Conservation (phyloP, 176 grass and related monocot genomes). For the Elymus sibiricus region DNA sequence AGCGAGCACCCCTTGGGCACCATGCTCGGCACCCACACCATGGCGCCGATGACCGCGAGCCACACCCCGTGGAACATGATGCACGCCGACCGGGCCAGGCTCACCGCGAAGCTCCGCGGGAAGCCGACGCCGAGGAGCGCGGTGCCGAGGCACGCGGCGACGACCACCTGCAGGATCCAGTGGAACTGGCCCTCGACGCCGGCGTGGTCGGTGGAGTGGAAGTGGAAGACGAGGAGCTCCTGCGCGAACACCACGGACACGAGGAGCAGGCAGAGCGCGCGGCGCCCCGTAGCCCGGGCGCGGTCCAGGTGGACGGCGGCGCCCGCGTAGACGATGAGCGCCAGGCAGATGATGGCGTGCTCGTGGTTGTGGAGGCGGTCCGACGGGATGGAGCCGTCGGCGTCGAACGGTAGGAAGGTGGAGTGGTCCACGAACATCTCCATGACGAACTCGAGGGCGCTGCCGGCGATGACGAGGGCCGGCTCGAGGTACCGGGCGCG, state of each 20-base stretch:
- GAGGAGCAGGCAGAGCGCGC: conserved; percentile 35
- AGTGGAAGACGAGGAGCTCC: conserved; percentile 63
- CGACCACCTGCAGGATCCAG: conserved; percentile 67
- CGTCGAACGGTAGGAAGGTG: conserved; percentile 52
- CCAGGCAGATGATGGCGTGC: conserved; percentile 56
- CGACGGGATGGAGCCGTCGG: conserved; percentile 57
- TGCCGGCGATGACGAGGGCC: conserved; percentile 43
- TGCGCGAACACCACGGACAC: conserved; percentile 50
- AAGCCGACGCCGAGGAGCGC: conserved; percentile 44
- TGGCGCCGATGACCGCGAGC: conserved; percentile 58
- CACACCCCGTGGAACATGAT: conserved; percentile 67
- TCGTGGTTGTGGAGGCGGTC: conserved; percentile 72
- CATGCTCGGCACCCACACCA: conserved; percentile 54
- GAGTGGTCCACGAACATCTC: conserved; percentile 62
- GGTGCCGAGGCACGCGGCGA: conserved; percentile 46
- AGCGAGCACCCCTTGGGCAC: conserved; percentile 52
- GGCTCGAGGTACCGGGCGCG: conserved; percentile 56
- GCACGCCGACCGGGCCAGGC: conserved; percentile 55
- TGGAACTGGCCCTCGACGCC: conserved; percentile 77
- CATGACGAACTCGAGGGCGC: conserved; percentile 42
- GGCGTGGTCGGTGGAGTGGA: conserved; percentile 69
- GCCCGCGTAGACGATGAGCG: conserved; percentile 45
- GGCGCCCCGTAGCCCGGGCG: background rate
- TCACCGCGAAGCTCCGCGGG: conserved; percentile 53
- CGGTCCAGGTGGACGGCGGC: conserved; percentile 61